phyloP scores from a whole-genome alignment of 495 filamentous ascomycete genomes.

The Geoglossum glabrum region DNA sequence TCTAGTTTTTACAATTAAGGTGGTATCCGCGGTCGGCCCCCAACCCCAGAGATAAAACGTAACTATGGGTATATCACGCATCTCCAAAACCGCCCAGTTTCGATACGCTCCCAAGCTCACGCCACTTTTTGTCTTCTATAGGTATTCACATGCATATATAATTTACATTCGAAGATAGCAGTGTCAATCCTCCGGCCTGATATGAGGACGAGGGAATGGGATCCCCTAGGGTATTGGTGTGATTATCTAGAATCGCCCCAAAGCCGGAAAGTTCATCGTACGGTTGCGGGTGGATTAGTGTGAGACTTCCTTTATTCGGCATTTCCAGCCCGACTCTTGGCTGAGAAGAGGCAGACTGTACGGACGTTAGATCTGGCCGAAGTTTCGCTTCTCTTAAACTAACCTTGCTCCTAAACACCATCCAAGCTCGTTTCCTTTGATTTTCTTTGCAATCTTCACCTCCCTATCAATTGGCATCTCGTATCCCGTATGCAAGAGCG shows the following conservation, averaged over 20 bases:
- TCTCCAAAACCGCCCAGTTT: too few species aligned
- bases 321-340: constrained; percentile 57
- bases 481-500: constrained; percentile 83
- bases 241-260: not conserved
- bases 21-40: too few species aligned
- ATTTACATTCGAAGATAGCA: not conserved
- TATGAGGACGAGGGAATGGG: not conserved
- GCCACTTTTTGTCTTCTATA: not conserved
- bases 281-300: not conserved
- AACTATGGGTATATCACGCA: too few species aligned
- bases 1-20: not conserved
- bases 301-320: constrained; percentile 40
- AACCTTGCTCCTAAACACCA: constrained; percentile 97
- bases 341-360: constrained; percentile 51
- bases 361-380: not conserved
- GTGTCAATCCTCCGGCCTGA: not conserved
- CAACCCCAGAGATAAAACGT: too few species aligned
- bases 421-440: constrained; percentile 87
- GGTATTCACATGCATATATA: not conserved
- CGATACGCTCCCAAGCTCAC: too few species aligned
- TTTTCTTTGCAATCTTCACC: constrained; percentile 96
- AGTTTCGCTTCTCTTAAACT: too few species aligned
- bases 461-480: constrained; percentile 94
- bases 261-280: not conserved
- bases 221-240: not conserved